Conservation (phyloP, 2,329 filamentous ascomycete genomes). For the Exophiala sp. region DNA sequence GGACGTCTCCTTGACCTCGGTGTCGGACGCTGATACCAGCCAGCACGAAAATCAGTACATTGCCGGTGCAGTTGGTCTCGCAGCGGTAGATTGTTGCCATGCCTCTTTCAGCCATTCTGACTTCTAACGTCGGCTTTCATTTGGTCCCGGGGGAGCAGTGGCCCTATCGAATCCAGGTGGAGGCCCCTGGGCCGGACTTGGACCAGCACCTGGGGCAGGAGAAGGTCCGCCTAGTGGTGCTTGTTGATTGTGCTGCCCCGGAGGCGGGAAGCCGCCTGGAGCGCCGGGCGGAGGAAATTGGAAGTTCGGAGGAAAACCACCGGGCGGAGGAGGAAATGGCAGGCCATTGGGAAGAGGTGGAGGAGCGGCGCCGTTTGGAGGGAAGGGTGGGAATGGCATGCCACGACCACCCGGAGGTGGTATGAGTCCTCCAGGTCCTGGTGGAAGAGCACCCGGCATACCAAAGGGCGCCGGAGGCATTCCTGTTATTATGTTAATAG, state of each 20-base stretch:
- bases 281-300: conserved; percentile 40
- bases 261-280: conserved; percentile 34
- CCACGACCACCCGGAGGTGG: conserved; percentile 54
- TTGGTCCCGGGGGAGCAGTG: conserved; percentile 23
- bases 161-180: conserved; percentile 26
- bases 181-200: conserved; percentile 24
- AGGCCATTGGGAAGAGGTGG: conserved; percentile 38
- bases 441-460: conserved; percentile 39
- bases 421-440: conserved; percentile 36
- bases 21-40: no score
- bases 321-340: conserved; percentile 41
- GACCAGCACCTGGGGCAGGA: conserved; percentile 27
- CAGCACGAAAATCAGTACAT: neutral
- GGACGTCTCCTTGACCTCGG: no score
- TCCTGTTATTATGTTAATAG: conserved; percentile 27
- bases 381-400: conserved; percentile 46
- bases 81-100: neutral
- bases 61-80: neutral
- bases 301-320: conserved; percentile 50
- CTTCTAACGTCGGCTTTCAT: conserved; percentile 20
- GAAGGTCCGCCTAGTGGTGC: conserved; percentile 29
- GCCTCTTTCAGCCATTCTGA: neutral
- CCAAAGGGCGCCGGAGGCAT: conserved; percentile 56
- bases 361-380: conserved; percentile 42
- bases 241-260: conserved; percentile 27